Evolutionary conservation across 2,329 filamentous ascomycete species (phyloP).

Genomic region (Periconia sp.): DNA sequence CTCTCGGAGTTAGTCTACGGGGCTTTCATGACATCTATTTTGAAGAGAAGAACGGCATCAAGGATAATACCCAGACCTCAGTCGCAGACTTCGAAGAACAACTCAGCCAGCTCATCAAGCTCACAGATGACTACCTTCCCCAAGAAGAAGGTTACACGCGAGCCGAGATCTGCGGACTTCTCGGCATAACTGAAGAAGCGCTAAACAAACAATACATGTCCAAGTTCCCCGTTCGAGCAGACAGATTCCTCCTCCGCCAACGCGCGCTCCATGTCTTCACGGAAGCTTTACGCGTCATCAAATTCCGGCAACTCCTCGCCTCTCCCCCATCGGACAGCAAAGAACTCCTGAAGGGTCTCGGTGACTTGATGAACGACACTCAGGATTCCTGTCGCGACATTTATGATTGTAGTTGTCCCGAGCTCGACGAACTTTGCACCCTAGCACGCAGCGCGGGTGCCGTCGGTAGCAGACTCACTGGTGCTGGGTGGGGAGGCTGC

Average conservation of each 20-base stretch:
- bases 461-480: conserved; percentile 83
- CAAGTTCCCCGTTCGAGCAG: conserved; percentile 84
- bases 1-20: conserved; percentile 78
- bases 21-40: conserved; percentile 88
- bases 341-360: conserved; percentile 72
- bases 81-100: conserved; percentile 58
- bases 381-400: conserved; percentile 83
- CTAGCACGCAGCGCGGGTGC: conserved; percentile 78
- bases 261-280: conserved; percentile 88
- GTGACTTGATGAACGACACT: conserved; percentile 83
- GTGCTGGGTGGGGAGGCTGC: conserved; percentile 96
- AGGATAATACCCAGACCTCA: conserved; percentile 51
- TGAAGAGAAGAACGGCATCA: conserved; percentile 52
- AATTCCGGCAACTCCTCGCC: conserved; percentile 76
- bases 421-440: conserved; percentile 85
- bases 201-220: conserved; percentile 80
- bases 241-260: conserved; percentile 83
- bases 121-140: conserved; percentile 71
- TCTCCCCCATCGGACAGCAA: conserved; percentile 51
- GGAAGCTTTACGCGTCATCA: conserved; percentile 82
- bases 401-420: conserved; percentile 90
- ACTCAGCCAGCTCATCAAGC: conserved; percentile 69
- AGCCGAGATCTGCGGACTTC: conserved; percentile 74
- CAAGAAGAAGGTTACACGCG: conserved; percentile 85
- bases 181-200: conserved; percentile 69